Conservation (phyloP, 805 yeast species). For the baker's yeast (Saccharomyces cerevisiae) region DNA sequence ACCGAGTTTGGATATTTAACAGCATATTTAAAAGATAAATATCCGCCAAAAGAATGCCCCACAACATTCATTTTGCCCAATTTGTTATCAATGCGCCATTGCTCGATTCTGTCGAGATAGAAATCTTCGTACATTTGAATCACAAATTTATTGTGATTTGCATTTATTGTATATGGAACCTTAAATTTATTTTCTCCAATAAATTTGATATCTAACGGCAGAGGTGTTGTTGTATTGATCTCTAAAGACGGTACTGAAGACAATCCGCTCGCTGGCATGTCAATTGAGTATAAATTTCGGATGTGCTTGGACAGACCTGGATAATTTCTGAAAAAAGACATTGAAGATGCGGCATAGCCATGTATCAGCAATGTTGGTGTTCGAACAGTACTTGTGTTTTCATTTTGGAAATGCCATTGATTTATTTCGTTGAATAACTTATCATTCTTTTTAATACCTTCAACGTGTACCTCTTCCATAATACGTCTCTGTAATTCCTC, state of each 20-base stretch:
- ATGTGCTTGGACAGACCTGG: constrained; percentile 39
- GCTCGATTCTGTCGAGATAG: constrained; percentile 52
- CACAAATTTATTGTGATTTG: constrained; percentile 9
- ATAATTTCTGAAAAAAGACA: constrained; percentile 69
- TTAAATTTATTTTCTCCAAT: constrained; percentile 19
- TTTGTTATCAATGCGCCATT: constrained; percentile 47
- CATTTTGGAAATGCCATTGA: constrained; percentile 29
- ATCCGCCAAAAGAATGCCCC: constrained; percentile 79
- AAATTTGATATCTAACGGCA: constrained; percentile 5
- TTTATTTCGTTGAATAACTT: constrained; percentile 18
- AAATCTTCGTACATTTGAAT: constrained; percentile 41
- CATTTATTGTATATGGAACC: constrained; percentile 15
- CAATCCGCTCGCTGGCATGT: constrained; percentile 64
- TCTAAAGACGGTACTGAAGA: constrained; percentile 41
- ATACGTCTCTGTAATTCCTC: constrained; percentile 12
- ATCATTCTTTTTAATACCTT: constrained; percentile 10
- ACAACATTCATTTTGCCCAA: constrained; percentile 51
- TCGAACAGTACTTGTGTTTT: constrained; percentile 10
- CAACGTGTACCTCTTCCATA: constrained; percentile 12
- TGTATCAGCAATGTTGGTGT: constrained; percentile 56
- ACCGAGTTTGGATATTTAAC: constrained; percentile 48
- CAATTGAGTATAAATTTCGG: constrained; percentile 59
- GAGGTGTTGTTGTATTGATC: constrained; percentile 3
- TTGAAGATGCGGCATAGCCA: constrained; percentile 90
- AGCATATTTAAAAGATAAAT: constrained; percentile 58